Percentiles rank a stretch among this genome's conserved stretches.
Conservation (phyloP, 805 yeast species). For the Metschnikowia orientalis region DNA sequence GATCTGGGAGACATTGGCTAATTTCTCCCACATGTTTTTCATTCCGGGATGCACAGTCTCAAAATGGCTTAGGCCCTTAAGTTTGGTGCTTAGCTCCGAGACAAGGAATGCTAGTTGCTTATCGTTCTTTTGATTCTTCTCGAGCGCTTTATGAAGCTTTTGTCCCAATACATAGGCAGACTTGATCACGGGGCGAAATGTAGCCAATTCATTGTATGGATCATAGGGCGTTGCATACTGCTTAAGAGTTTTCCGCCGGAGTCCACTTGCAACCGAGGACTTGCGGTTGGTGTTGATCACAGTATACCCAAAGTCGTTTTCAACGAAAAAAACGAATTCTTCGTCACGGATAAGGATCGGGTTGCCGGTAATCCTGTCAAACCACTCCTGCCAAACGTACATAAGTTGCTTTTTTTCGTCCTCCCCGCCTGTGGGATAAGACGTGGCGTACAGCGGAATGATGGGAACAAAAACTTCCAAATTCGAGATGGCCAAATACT, state of each 20-base stretch:
- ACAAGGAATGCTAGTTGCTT: constrained; percentile 46
- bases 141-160: constrained; percentile 49
- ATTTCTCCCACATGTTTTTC: constrained; percentile 72
- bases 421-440: constrained; percentile 79
- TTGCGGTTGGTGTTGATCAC: constrained; percentile 57
- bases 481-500: constrained; percentile 72
- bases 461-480: constrained; percentile 93
- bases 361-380: constrained; percentile 63
- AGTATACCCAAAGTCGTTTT: constrained; percentile 64
- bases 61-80: constrained; percentile 37
- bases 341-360: constrained; percentile 84
- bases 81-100: constrained; percentile 44
- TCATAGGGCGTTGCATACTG: constrained; percentile 92
- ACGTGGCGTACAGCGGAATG: constrained; percentile 67
- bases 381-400: constrained; percentile 76
- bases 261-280: constrained; percentile 70
- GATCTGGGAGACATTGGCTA: constrained; percentile 62
- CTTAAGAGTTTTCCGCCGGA: constrained; percentile 83
- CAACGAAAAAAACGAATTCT: constrained; percentile 80
- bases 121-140: constrained; percentile 53
- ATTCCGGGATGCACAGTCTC: constrained; percentile 60
- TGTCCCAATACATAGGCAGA: constrained; percentile 58
- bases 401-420: constrained; percentile 65
- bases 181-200: constrained; percentile 83
- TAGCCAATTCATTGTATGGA: constrained; percentile 73